phyloP scores from a whole-genome alignment of 331 rosid species.

The Pyracantha coccinea region DNA sequence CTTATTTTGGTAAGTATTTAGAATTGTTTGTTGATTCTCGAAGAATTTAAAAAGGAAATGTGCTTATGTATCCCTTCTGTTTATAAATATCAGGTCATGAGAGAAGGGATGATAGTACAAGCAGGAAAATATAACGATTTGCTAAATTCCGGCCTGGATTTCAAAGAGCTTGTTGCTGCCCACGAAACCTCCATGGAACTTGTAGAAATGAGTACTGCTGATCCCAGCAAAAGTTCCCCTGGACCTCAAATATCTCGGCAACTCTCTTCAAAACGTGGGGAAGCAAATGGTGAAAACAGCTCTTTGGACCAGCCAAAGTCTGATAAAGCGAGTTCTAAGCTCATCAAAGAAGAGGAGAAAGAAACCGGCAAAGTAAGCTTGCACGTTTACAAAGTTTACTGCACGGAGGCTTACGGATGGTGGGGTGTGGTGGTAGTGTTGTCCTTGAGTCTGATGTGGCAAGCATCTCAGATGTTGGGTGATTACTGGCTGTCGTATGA shows the following conservation, averaged over 20 bases:
- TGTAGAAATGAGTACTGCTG: conserved; percentile 43
- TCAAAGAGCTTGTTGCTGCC: conserved; percentile 65
- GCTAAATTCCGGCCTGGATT: conserved; percentile 50
- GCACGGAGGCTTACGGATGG: conserved; percentile 88
- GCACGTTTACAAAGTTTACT: conserved; percentile 54
- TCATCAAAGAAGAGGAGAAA: conserved; percentile 80
- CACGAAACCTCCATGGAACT: conserved; percentile 87
- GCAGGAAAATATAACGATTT: conserved; percentile 65
- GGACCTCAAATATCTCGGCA: conserved; percentile 23
- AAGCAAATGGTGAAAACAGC: conserved; percentile 40
- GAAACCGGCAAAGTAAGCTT: conserved; percentile 74
- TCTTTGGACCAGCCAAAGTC: conserved; percentile 41
- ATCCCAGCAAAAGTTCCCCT: conserved; percentile 29
- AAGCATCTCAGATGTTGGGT: conserved; percentile 50
- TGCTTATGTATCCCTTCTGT: not conserved
- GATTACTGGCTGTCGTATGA: conserved; percentile 88
- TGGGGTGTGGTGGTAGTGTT: conserved; percentile 42
- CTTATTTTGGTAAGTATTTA: conserved; percentile 46
- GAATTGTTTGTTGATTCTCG: not conserved
- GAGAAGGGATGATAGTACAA: conserved; percentile 68
- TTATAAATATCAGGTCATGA: conserved; percentile 51
- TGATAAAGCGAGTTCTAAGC: conserved; percentile 51
- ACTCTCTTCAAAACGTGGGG: conserved; percentile 21
- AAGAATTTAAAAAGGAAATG: not conserved
- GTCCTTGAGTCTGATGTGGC: conserved; percentile 48